Conservation (phyloP, 495 filamentous ascomycete genomes). For the Cercophora scortea region DNA sequence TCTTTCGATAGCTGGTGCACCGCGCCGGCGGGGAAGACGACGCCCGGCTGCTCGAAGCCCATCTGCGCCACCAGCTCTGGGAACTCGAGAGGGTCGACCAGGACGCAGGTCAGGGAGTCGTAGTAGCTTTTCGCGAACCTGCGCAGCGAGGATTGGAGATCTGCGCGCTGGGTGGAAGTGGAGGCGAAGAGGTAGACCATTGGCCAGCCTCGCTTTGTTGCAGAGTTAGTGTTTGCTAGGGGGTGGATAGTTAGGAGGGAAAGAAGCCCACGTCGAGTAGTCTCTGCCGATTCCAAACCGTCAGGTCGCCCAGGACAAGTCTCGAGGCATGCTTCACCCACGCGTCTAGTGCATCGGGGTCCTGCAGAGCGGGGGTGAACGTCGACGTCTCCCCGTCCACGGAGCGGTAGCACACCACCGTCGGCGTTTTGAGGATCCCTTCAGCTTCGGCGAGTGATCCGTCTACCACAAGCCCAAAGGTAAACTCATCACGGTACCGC, state of each 20-base stretch:
- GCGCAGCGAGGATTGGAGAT: conserved; percentile 22
- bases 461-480: conserved; percentile 28
- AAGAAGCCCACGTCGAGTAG: conserved; percentile 26
- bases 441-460: conserved; percentile 5
- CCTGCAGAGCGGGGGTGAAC: not conserved
- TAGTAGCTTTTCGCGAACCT: conserved; percentile 31
- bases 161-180: conserved; percentile 17
- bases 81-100: conserved; percentile 37
- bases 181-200: conserved; percentile 36
- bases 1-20: conserved; percentile 27
- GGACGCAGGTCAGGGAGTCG: conserved; percentile 29
- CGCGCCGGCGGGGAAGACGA: conserved; percentile 21
- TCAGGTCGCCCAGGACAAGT: conserved; percentile 33
- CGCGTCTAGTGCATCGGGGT: conserved; percentile 17
- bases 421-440: conserved; percentile 8
- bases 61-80: conserved; percentile 25
- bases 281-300: conserved; percentile 22
- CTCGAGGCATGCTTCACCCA: conserved; percentile 22
- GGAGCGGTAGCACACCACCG: conserved; percentile 28
- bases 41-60: conserved; percentile 18
- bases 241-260: not conserved
- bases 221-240: not conserved
- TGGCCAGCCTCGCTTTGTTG: conserved; percentile 26
- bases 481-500: conserved; percentile 27
- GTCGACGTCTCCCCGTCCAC: conserved; percentile 21